Evolutionary conservation across 805 yeast genomes (phyloP), one percentile per base, ranked within the genome.

Genomic region (Myxozyma melibiosi): DNA sequence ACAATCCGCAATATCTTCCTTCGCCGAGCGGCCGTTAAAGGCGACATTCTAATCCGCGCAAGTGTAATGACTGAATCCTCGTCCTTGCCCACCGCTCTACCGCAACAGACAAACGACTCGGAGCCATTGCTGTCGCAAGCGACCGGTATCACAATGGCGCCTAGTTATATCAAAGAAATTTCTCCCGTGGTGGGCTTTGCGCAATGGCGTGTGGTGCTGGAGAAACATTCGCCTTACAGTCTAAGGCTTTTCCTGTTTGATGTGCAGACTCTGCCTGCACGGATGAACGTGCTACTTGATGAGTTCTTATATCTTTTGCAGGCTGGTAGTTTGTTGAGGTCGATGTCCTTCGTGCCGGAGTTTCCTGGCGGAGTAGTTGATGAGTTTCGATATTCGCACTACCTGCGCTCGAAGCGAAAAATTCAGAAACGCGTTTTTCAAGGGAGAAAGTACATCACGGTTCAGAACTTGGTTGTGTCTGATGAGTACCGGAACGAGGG

Each of bases 361-460:
- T 18, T 49, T 30, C 60, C 60, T 2, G 51, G 51, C n/a, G 55
- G 60, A 4, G 16, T 39, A 1, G 55, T 55, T n/a, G 55, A 55
- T 27, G 50, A 41, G 27, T 14, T 35, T 24, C 51, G 62, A 2
- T 45, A 53, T 18, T 11, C 35, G 2, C 16, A 27, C 4, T 58
- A 53, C 27, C 8, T 41, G 16, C 30, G 20, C 13, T 30, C 53
- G 11, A 40, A 48, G 18, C 20, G 33, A 16, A 48, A 51, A 20
- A 45, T 58, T 13, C 18, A 46, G 22, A 37, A 33, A n/a, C 27
- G 22, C 14, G 11, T 53, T 27, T 37, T 58, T 8, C 18, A 11
- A 16, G 33, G 46, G 6, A 27, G 50, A 24, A 34, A 20, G 31
- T 51, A 51, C 31, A 24, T 43, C 22, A 51, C 40, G 3, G 40